Conservation (phyloP, 495 filamentous ascomycete genomes). For the Mytilinidion resinicola region DNA sequence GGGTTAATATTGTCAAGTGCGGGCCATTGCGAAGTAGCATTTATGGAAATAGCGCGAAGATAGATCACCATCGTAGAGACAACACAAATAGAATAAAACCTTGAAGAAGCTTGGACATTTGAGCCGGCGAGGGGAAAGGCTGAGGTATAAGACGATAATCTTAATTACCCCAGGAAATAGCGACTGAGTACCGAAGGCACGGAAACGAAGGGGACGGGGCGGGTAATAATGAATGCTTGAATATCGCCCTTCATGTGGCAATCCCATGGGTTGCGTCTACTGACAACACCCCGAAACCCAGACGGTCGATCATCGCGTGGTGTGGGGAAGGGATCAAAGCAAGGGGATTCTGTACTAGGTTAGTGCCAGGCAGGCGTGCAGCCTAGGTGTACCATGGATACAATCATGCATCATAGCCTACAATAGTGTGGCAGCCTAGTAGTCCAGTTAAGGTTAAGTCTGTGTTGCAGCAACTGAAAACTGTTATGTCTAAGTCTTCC, state of each 20-base stretch:
- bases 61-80: conserved; percentile 13
- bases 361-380: no score
- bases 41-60: conserved; percentile 9
- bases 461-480: not conserved
- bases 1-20: conserved; percentile 1
- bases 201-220: not conserved
- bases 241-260: not conserved
- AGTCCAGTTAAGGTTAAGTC: not conserved
- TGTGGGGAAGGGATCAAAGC: conserved; percentile 10
- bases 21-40: conserved; percentile 17
- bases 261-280: not conserved
- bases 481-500: no score
- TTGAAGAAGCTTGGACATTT: no score
- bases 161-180: no score
- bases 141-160: not conserved
- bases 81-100: not conserved
- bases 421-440: not conserved
- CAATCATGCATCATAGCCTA: conserved; percentile 5
- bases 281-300: not conserved
- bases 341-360: not conserved
- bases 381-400: not conserved
- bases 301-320: conserved; percentile 7
- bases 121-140: not conserved
- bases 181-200: no score
- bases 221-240: not conserved